Base-by-base conservation (phyloP, 2,329 filamentous ascomycete species). In the Diaporthe vaccinii region DNA sequence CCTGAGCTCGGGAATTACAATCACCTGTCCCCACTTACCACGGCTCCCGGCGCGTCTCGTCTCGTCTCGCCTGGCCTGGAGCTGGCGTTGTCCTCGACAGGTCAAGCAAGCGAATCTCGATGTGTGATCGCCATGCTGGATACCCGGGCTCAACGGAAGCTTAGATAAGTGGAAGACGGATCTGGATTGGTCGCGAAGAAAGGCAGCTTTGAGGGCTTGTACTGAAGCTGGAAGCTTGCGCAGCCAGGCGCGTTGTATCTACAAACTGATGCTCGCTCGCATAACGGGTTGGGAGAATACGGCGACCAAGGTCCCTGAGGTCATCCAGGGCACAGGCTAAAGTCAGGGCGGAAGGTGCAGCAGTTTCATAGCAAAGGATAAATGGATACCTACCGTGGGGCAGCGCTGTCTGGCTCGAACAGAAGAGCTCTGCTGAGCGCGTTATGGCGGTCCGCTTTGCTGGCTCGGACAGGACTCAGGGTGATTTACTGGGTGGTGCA, bases 11-110 rank as follows among this genome's bases (percentile, higher is more conserved):
- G 15, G 31, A 15, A 25, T 22, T 17, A 51, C 46, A 25, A 39
- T 31, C 20, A 31, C 3, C 10, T 68, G 65, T 68, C 46, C 36
- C 46, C 65, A 53, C 31, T 67, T 49, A 34, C 20, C 65, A 53
- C 22, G 22, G 65, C 46, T 39, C 65, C 46, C 65, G 34, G 65
- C 34, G 49, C 65, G 65, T 69, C 65, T 55, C 34, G 46, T 39
- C 31, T 51, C 62, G 31, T 53, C 22, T 69, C 31, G 65, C 4
- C 49, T 69, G 8, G n/a, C 31, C 17, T 10, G 5, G 65, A 41
- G 49, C 65, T 55, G 65, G 34, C 14, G 10, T 28, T 69, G n/a
- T 14, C 49, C 49, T 69, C 49, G 49, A 53, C 65, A n/a, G 41
- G n/a, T 39, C 22, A 14, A 28, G 31, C 15, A 49, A 65, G 4